Percentiles rank a stretch among this genome's conserved stretches.
These are phyloP conservation scores for Nakazawaea pomicola DNA, from an alignment of 805 yeast species.

Conservation along the genomic window DNA sequence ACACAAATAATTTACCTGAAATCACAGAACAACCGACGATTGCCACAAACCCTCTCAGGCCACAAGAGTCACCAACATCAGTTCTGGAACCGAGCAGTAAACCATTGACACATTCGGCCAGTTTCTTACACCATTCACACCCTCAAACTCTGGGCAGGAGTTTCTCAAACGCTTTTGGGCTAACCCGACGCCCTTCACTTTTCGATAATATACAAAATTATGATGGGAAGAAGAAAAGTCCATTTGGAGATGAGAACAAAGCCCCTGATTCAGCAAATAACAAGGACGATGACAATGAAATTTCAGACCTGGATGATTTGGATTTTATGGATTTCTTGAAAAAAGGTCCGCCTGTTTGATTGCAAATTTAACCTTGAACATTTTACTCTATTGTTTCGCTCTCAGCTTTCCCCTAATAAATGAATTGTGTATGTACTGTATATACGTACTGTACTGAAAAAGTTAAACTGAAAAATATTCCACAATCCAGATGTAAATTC, in stretches of 20 bases:
- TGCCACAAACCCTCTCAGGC: not conserved
- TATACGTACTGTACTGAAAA: too few species aligned
- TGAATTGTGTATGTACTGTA: too few species aligned
- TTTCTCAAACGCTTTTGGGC: conserved; percentile 4
- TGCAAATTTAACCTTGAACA: too few species aligned
- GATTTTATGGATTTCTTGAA: conserved; percentile 44
- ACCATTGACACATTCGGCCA: too few species aligned
- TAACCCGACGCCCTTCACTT: conserved; percentile 10
- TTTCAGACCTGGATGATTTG: conserved; percentile 29
- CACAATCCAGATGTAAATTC: too few species aligned
- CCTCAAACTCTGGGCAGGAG: not conserved
- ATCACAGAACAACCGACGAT: not conserved
- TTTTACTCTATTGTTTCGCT: too few species aligned
- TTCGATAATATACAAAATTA: conserved; percentile 8
- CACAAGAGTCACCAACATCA: conserved; percentile 10
- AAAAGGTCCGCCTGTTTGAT: conserved; percentile 29
- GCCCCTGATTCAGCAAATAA: conserved; percentile 6
- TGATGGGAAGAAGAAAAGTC: conserved; percentile 3
- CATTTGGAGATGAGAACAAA: conserved; percentile 7
- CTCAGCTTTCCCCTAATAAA: too few species aligned
- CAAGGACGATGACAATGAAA: conserved; percentile 22
- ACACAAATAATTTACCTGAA: not conserved
- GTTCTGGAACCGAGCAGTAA: too few species aligned
- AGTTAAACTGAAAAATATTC: too few species aligned
- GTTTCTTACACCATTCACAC: not conserved